Evolutionary conservation across 2,329 filamentous ascomycete genomes (phyloP).

Genomic region (Hymenoscyphus albidus): DNA sequence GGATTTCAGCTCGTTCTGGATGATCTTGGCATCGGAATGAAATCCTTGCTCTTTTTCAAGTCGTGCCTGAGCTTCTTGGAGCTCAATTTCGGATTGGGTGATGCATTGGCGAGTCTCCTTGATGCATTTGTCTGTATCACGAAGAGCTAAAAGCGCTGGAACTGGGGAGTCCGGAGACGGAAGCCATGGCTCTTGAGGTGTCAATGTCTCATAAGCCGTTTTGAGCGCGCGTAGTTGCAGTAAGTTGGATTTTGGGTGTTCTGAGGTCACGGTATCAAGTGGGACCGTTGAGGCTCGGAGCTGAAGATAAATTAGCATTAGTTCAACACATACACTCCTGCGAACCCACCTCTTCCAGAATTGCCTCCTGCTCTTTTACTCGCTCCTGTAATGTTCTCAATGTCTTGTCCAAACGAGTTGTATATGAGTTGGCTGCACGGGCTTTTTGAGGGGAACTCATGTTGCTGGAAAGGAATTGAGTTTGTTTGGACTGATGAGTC

Average conservation of each 20-base stretch:
- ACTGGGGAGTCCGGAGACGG: slow-evolving; percentile 65
- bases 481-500: neutral
- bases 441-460: slow-evolving; percentile 21
- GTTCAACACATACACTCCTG: neutral
- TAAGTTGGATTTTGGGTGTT: slow-evolving; percentile 37
- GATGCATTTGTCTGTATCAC: slow-evolving; percentile 61
- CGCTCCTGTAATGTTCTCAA: slow-evolving; percentile 61
- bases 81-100: slow-evolving; percentile 40
- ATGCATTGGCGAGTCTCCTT: slow-evolving; percentile 61
- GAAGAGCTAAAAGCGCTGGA: slow-evolving; percentile 67
- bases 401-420: slow-evolving; percentile 60
- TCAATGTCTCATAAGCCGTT: slow-evolving; percentile 61
- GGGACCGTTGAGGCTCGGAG: slow-evolving; percentile 27
- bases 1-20: slow-evolving; percentile 49
- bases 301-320: slow-evolving; percentile 22
- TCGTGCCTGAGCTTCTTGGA: slow-evolving; percentile 43
- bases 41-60: slow-evolving; percentile 50
- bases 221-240: slow-evolving; percentile 52
- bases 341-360: slow-evolving; percentile 43
- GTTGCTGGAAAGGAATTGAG: neutral
- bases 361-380: slow-evolving; percentile 51
- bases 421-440: slow-evolving; percentile 41
- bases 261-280: slow-evolving; percentile 28
- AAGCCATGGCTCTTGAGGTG: slow-evolving; percentile 59
- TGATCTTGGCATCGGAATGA: slow-evolving; percentile 51